phyloP scores from a whole-genome alignment of 2,329 filamentous ascomycete species.

The Fusarium sp. region DNA sequence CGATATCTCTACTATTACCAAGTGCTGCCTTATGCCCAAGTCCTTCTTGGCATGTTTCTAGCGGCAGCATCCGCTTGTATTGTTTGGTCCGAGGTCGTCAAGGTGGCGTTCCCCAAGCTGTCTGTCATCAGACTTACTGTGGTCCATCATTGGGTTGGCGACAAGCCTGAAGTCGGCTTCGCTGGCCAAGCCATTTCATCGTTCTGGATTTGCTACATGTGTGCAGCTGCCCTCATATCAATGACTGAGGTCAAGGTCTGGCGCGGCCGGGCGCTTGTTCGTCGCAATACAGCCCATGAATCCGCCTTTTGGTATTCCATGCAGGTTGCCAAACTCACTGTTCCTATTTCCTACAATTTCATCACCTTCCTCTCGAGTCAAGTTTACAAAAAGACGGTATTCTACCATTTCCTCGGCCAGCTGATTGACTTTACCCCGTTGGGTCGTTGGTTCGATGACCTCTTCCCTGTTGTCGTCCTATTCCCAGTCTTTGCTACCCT shows the following conservation, averaged over 20 bases:
- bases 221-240: slow-evolving; percentile 83
- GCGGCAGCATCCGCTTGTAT: slow-evolving; percentile 81
- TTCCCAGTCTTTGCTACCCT: slow-evolving; percentile 85
- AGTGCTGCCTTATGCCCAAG: slow-evolving; percentile 72
- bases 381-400: slow-evolving; percentile 80
- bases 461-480: slow-evolving; percentile 89
- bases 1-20: slow-evolving; percentile 82
- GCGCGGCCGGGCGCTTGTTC: slow-evolving; percentile 91
- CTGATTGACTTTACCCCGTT: slow-evolving; percentile 85
- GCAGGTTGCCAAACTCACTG: slow-evolving; percentile 90
- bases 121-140: slow-evolving; percentile 75
- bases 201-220: slow-evolving; percentile 96
- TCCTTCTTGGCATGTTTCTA: slow-evolving; percentile 72
- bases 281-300: slow-evolving; percentile 90
- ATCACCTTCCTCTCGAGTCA: slow-evolving; percentile 82
- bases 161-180: slow-evolving; percentile 81
- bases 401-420: slow-evolving; percentile 85
- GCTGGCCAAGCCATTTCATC: slow-evolving; percentile 85
- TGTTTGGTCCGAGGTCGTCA: slow-evolving; percentile 93
- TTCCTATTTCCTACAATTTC: slow-evolving; percentile 96
- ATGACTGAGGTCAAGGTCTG: slow-evolving; percentile 97
- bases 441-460: slow-evolving; percentile 83
- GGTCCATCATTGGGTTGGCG: slow-evolving; percentile 77
- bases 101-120: slow-evolving; percentile 78
- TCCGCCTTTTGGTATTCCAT: slow-evolving; percentile 96